A percentile compares a stretch with the other conserved stretches of the same genome.
Conservation (phyloP, 2,329 filamentous ascomycete genomes). For the Fusarium drepaniforme region DNA sequence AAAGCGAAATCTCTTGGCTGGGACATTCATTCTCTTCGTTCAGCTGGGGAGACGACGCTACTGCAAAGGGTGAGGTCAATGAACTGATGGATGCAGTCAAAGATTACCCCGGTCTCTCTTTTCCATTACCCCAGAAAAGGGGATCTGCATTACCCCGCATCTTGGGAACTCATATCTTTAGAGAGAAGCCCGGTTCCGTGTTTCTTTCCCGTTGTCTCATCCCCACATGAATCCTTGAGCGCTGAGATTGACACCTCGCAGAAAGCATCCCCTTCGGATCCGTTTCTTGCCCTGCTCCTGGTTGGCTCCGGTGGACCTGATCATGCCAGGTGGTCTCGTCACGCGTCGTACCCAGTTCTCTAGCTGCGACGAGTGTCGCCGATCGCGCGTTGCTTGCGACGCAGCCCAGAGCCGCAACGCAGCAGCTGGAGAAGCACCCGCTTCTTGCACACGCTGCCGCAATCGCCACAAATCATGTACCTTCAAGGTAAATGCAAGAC, state of each 20-base stretch:
- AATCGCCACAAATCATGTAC: conserved; percentile 45
- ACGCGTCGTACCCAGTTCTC: conserved; percentile 52
- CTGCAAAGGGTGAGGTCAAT: neutral
- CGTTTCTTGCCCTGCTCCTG: neutral
- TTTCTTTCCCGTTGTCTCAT: neutral
- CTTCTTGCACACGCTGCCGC: conserved; percentile 73
- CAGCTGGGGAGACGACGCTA: neutral
- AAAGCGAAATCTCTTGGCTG: neutral
- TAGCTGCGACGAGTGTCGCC: conserved; percentile 49
- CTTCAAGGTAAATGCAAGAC: conserved; percentile 41
- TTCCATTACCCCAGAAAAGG: conserved; percentile 26
- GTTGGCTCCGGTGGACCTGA: neutral
- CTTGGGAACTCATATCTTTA: neutral
- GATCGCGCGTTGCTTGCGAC: conserved; percentile 48
- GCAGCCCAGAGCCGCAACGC: conserved; percentile 50
- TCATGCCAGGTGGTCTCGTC: conserved; percentile 34
- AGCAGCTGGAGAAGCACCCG: conserved; percentile 73
- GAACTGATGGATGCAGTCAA: neutral
- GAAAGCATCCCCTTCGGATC: conserved; percentile 3
- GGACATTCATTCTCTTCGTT: neutral
- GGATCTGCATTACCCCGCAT: conserved; percentile 40
- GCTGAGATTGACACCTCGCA: neutral
- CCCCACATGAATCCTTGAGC: conserved; percentile 10
- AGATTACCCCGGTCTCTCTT: neutral
- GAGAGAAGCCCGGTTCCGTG: conserved; percentile 1